Percentiles rank a stretch among this genome's conserved stretches.
phyloP scores from a whole-genome alignment of 345 rosid species.

The Hibiscus trionum region DNA sequence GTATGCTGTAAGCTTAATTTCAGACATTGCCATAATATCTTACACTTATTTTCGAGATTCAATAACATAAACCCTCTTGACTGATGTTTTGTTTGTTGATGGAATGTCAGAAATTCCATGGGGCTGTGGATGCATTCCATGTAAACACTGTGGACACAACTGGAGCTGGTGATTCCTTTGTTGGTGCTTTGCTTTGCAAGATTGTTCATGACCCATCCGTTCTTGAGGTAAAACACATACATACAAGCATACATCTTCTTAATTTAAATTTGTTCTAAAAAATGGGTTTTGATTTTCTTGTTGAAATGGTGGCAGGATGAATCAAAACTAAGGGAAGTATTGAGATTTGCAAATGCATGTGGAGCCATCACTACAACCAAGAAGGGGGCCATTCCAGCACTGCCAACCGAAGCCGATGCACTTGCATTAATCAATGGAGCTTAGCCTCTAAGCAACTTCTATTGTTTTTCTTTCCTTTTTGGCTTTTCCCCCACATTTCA shows the following conservation, averaged over 20 bases:
- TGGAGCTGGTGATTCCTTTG: conserved; percentile 92
- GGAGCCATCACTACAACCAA: conserved; percentile 98
- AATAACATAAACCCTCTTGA: too few relatives aligned
- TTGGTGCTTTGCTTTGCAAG: conserved; percentile 81
- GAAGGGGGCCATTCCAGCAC: conserved; percentile 98
- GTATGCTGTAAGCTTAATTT: too few relatives aligned
- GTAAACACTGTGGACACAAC: conserved; percentile 83
- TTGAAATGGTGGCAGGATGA: conserved; percentile 45
- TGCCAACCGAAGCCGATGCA: conserved; percentile 56
- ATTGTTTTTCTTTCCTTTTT: background rate
- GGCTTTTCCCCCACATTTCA: background rate
- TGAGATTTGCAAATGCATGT: conserved; percentile 79
- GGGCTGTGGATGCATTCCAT: conserved; percentile 70
- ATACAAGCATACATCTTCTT: too few relatives aligned
- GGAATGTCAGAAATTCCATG: conserved; percentile 58
- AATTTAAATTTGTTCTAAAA: background rate
- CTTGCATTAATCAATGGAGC: conserved; percentile 35
- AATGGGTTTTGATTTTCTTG: background rate
- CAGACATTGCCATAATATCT: background rate
- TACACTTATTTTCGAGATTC: too few relatives aligned
- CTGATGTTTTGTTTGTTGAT: background rate
- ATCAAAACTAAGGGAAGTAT: conserved; percentile 55
- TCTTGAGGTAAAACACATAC: conserved; percentile 40
- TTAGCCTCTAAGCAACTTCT: background rate
- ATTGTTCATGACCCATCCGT: conserved; percentile 61